A percentile compares a stretch with the other conserved stretches of the same genome.
Conservation (phyloP, 2,329 filamentous ascomycete species). For the Furcasterigmium sp. region DNA sequence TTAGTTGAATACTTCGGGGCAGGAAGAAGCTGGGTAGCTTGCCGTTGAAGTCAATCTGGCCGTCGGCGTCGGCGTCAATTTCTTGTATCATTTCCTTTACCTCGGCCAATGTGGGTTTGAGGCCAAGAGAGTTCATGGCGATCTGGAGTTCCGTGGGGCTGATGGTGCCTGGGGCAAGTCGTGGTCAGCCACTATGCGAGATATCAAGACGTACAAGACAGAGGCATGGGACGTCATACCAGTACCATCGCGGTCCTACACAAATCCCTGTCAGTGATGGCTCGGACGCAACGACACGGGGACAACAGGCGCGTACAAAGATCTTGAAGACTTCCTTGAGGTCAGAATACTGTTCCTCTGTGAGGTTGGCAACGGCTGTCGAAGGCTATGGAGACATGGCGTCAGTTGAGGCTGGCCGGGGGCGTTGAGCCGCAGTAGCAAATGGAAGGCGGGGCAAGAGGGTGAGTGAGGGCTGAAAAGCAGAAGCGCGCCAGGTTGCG, state of each 20-base stretch:
- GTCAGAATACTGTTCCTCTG: constrained; percentile 11
- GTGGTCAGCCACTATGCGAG: background rate
- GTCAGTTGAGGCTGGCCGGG: background rate
- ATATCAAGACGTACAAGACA: background rate
- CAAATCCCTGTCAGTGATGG: constrained; percentile 6
- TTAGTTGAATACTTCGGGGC: background rate
- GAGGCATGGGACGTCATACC: constrained; percentile 1
- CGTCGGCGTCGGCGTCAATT: constrained; percentile 13
- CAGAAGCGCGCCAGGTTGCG: background rate
- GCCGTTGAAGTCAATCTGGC: constrained; percentile 12
- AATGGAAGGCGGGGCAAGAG: background rate
- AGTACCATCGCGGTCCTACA: constrained; percentile 13
- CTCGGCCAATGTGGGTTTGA: constrained; percentile 12
- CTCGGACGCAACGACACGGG: background rate
- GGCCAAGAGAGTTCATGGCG: constrained; percentile 14
- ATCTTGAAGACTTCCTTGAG: constrained; percentile 13
- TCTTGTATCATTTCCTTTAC: constrained; percentile 14
- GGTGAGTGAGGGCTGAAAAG: background rate
- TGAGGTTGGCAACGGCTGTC: constrained; percentile 10
- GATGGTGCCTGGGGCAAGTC: constrained; percentile 7
- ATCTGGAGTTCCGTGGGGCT: constrained; percentile 12
- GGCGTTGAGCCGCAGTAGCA: background rate
- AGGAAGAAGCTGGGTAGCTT: background rate
- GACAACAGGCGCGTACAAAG: constrained; percentile 12
- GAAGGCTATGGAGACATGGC: constrained; percentile 4